Evolutionary conservation across 2,329 filamentous ascomycete genomes (phyloP), one percentile per base, ranked within the genome.

Genomic region (Fusarium papillatum): DNA sequence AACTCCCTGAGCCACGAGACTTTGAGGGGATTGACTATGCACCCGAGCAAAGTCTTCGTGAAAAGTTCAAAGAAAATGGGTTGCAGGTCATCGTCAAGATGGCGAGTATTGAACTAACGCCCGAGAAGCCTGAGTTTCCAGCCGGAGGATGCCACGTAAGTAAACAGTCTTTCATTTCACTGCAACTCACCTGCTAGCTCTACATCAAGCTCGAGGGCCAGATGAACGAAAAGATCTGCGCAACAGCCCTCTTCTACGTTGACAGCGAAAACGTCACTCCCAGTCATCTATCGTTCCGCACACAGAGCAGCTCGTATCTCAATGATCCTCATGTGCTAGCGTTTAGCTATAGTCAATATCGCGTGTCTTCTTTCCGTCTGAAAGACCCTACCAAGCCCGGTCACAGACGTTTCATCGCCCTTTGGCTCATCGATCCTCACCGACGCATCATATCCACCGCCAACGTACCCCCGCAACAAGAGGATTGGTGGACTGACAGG

Each of bases 391-490:
- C 53, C 4, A 69, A 69, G 31, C 46, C 65, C 5, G 39, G 69
- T 0, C 53, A 72, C 2, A 55, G 60, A 14, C 53, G 26, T 0
- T 72, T 69, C 9, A 59, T 72, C 2, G 60, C 46, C 0, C 43
- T 69, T 10, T 73, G 53, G 64, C 46, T 73, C 1, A n/a, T 46
- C 7, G 69, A 72, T 10, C 65, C 69, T 26, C 43, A 64, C 7
- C n/a, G 6, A 3, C 46, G 64, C n/a, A 43, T 65, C 9, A 17
- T 65, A 6, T 62, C 53, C 1, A 68, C 69, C 1, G 64, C 36
- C 3, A 64, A 72, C 6, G 38, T 72, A 2, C 50, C 69, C 7
- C 64, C 59, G 1, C 64, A 64, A 4, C 59, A 61, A 24, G 34
- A 14, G 14, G 29, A 64, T 17, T 61, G 43, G 50, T 72, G 59